Evolutionary conservation across 2,329 filamentous ascomycete species (phyloP).

Genomic region (Pezizomycotina sp.): DNA sequence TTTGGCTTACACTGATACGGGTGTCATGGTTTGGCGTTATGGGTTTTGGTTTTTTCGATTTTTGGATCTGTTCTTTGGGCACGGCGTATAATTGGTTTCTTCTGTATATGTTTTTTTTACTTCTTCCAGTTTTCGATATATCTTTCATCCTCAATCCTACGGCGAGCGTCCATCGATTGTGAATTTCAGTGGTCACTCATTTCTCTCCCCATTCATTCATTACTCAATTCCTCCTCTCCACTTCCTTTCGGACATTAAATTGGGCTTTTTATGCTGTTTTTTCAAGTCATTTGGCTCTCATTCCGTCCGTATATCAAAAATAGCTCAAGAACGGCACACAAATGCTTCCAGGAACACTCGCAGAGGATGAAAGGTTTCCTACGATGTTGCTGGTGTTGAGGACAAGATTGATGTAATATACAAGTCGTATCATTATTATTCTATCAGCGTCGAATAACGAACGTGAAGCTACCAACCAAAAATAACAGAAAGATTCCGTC

Average conservation of each 20-base stretch:
- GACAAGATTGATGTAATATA: conserved; percentile 3
- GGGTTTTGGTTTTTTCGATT: too few species aligned
- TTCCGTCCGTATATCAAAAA: conserved; percentile 21
- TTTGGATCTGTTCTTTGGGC: too few species aligned
- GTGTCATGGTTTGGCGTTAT: too few species aligned
- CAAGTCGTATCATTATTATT: background rate
- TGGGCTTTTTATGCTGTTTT: conserved; percentile 20
- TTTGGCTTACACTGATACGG: background rate
- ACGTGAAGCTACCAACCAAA: conserved; percentile 1
- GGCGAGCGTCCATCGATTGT: too few species aligned
- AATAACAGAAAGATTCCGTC: conserved; percentile 3
- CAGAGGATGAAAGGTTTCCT: too few species aligned
- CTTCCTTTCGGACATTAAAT: conserved; percentile 22
- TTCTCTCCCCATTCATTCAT: too few species aligned
- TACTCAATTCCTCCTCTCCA: too few species aligned
- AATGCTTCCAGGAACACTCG: too few species aligned
- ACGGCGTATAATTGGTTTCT: too few species aligned
- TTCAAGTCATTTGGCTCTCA: conserved; percentile 22
- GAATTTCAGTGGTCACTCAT: too few species aligned
- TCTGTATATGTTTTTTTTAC: background rate
- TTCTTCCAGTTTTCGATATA: background rate
- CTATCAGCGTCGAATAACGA: conserved; percentile 1
- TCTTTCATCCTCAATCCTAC: background rate
- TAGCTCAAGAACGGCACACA: too few species aligned
- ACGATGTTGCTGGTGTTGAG: too few species aligned